These are phyloP conservation scores for Fusarium euwallaceae DNA, from an alignment of 2,329 filamentous ascomycete genomes.

Conservation along the genomic window DNA sequence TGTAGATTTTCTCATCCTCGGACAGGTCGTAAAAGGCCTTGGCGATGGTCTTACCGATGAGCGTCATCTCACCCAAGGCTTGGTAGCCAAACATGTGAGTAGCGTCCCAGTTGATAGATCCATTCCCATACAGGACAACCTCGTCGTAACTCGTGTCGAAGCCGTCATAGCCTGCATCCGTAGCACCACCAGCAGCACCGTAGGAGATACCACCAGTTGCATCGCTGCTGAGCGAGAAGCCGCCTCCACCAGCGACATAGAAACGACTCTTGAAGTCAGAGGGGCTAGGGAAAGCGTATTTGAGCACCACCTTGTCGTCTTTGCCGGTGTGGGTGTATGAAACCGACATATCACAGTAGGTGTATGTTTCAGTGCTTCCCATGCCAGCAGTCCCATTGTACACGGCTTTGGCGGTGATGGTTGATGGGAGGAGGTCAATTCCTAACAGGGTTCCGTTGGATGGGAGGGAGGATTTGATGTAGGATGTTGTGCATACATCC, in stretches of 20 bases:
- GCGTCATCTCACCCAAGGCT: constrained; percentile 62
- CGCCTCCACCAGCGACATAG: constrained; percentile 59
- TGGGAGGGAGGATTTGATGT: constrained; percentile 41
- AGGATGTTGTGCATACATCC: constrained; percentile 38
- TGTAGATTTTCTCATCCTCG: constrained; percentile 54
- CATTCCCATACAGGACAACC: constrained; percentile 60
- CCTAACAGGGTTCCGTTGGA: constrained; percentile 28
- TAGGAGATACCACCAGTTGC: constrained; percentile 57
- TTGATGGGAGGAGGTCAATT: constrained; percentile 52
- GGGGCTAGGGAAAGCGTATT: constrained; percentile 52
- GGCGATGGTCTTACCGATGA: constrained; percentile 59
- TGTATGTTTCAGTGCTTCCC: constrained; percentile 44
- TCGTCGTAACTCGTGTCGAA: constrained; percentile 55
- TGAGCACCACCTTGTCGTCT: constrained; percentile 49
- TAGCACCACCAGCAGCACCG: constrained; percentile 56
- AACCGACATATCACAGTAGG: constrained; percentile 54
- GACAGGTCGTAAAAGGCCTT: constrained; percentile 54
- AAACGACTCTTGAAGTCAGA: constrained; percentile 59
- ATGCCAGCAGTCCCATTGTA: constrained; percentile 35
- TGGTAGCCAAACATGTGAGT: constrained; percentile 65
- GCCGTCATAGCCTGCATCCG: constrained; percentile 59
- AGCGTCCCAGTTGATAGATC: constrained; percentile 64
- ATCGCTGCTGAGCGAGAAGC: constrained; percentile 48
- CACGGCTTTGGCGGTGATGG: constrained; percentile 52
- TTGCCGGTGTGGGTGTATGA: constrained; percentile 51